Evolutionary conservation across 2,329 filamentous ascomycete genomes (phyloP).

Genomic region (Aspergillus pseudotamarii): DNA sequence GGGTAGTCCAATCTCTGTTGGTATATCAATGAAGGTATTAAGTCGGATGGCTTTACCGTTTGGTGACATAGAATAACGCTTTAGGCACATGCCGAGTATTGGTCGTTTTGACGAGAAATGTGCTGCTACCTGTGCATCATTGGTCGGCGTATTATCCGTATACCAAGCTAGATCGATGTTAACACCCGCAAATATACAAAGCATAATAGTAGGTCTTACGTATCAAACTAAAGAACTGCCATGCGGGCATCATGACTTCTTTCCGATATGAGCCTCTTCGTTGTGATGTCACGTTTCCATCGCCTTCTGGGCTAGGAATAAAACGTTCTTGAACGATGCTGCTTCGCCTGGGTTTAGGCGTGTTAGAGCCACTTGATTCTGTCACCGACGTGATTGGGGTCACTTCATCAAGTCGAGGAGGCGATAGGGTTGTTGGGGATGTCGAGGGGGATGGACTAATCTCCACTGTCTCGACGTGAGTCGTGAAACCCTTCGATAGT

Average conservation of each 20-base stretch:
- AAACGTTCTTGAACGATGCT: conserved; percentile 51
- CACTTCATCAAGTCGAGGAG: conserved; percentile 24
- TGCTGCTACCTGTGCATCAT: conserved; percentile 79
- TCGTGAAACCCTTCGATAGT: conserved; percentile 37
- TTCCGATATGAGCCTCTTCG: conserved; percentile 59
- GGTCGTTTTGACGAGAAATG: conserved; percentile 83
- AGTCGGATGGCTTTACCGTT: conserved; percentile 71
- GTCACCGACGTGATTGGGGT: conserved; percentile 31
- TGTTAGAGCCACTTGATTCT: conserved; percentile 28
- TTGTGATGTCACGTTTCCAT: conserved; percentile 34
- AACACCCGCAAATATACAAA: conserved; percentile 19
- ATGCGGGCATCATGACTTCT: conserved; percentile 92
- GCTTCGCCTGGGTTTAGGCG: conserved; percentile 33
- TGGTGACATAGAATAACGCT: conserved; percentile 78
- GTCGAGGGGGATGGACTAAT: conserved; percentile 41
- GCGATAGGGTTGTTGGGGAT: conserved; percentile 32
- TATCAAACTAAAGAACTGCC: conserved; percentile 95
- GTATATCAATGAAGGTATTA: conserved; percentile 88
- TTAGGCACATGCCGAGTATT: conserved; percentile 88
- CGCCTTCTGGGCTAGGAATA: conserved; percentile 48
- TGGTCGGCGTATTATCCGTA: conserved; percentile 65
- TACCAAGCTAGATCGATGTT: conserved; percentile 73
- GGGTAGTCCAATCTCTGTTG: conserved; percentile 77
- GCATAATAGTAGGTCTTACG: conserved; percentile 59
- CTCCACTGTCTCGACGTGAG: conserved; percentile 49